A percentile compares a stretch with the other conserved stretches of the same genome.
These are phyloP conservation scores for Rhamnella rubrinervis DNA, from an alignment of 331 rosid genomes.

Conservation along the genomic window DNA sequence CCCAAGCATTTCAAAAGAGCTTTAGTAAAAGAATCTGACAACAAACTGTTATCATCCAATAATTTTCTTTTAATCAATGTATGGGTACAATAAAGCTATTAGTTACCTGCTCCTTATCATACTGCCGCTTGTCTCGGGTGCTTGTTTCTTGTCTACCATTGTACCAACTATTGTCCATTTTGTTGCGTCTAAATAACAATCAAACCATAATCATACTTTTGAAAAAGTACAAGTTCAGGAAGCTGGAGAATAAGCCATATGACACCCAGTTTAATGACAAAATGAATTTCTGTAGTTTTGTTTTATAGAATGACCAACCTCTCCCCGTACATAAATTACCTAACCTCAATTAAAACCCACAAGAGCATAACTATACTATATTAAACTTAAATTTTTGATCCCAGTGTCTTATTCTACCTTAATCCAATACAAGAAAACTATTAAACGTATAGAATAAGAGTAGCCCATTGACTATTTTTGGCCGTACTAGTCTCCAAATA, in stretches of 20 bases:
- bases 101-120: slow-evolving; percentile 50
- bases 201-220: not conserved
- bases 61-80: not conserved
- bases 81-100: not conserved
- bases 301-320: not conserved
- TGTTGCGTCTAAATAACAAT: slow-evolving; percentile 13
- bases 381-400: not conserved
- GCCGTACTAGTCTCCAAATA: not conserved
- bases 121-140: slow-evolving; percentile 36
- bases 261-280: too few relatives aligned
- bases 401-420: not conserved
- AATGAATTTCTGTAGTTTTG: not conserved
- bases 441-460: not conserved
- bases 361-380: not conserved
- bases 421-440: not conserved
- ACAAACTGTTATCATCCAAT: not conserved
- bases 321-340: not conserved
- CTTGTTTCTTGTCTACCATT: slow-evolving; percentile 44
- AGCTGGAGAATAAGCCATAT: not conserved
- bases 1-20: not conserved
- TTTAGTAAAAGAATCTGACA: not conserved
- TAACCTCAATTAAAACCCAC: not conserved
- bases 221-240: not conserved
- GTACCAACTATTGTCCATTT: slow-evolving; percentile 52
- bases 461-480: not conserved